phyloP scores from a whole-genome alignment of 1,284 basidiomycete genomes.

The Entoloma clypeatum region DNA sequence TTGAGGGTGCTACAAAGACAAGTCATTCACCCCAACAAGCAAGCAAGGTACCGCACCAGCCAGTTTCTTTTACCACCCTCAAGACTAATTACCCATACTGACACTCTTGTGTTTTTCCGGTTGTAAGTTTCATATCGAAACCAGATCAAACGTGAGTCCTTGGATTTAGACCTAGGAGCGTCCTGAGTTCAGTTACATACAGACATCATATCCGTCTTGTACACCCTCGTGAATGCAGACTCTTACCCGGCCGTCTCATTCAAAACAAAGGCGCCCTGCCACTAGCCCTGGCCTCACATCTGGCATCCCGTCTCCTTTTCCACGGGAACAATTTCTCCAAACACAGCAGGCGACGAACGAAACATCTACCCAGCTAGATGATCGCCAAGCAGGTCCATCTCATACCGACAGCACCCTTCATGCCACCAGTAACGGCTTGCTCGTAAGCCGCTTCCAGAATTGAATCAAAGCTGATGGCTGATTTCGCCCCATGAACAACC shows the following conservation, averaged over 20 bases:
- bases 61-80: too few species aligned
- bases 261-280: constrained; percentile 13
- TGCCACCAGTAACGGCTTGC: constrained; percentile 14
- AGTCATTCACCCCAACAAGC: too few species aligned
- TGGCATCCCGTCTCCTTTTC: constrained; percentile 30
- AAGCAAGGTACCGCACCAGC: too few species aligned
- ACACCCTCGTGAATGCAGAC: constrained; percentile 27
- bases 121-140: too few species aligned
- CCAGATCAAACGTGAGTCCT: too few species aligned
- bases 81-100: too few species aligned
- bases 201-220: too few species aligned
- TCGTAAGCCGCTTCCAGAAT: constrained; percentile 16
- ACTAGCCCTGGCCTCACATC: constrained; percentile 23
- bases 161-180: too few species aligned
- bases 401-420: constrained; percentile 5
- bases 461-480: constrained; percentile 2
- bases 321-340: constrained; percentile 25
- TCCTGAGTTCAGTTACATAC: too few species aligned
- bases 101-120: too few species aligned
- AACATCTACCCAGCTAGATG: constrained; percentile 1
- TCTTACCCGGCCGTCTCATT: constrained; percentile 26
- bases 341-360: constrained; percentile 11
- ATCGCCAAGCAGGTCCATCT: constrained; percentile 18
- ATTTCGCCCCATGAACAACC: constrained; percentile 11
- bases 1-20: too few species aligned